Percentiles rank a stretch among this genome's conserved stretches.
Conservation (phyloP, 345 rosid species). For the Pistacia integerrima region DNA sequence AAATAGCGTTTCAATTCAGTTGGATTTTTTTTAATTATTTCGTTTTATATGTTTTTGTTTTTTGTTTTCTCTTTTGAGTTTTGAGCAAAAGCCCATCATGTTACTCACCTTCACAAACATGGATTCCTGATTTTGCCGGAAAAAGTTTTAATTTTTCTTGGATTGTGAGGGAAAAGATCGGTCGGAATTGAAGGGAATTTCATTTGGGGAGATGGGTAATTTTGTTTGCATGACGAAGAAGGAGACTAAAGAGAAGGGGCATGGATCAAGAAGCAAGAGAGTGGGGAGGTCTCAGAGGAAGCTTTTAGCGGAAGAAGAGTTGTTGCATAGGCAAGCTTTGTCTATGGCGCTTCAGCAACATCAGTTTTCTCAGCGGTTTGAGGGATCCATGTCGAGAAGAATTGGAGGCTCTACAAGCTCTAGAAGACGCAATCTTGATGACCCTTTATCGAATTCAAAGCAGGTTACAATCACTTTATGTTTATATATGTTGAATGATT, state of each 20-base stretch:
- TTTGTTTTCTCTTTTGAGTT: no score
- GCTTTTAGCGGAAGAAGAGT: constrained; percentile 80
- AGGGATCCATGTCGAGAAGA: constrained; percentile 97
- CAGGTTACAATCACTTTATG: constrained; percentile 46
- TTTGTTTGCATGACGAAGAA: constrained; percentile 76
- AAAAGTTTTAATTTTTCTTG: not conserved
- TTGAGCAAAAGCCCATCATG: not conserved
- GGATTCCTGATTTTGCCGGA: not conserved
- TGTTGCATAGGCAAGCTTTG: constrained; percentile 84
- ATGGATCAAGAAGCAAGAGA: constrained; percentile 80
- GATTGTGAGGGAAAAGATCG: not conserved
- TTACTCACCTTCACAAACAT: no score
- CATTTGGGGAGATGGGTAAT: constrained; percentile 71
- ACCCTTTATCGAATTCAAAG: constrained; percentile 71
- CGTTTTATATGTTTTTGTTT: no score
- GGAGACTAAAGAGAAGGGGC: constrained; percentile 37
- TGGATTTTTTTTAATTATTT: no score
- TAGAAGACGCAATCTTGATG: constrained; percentile 58
- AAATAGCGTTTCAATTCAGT: no score
- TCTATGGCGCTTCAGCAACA: constrained; percentile 95
- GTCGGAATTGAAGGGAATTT: not conserved
- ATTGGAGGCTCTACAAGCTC: constrained; percentile 80
- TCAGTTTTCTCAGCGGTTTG: constrained; percentile 87
- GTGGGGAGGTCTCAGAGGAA: constrained; percentile 86
- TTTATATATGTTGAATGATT: not conserved